A percentile compares a stretch with the other conserved stretches of the same genome.
Conservation (phyloP, 106 monocot genomes). For the Iris macrosiphon region DNA sequence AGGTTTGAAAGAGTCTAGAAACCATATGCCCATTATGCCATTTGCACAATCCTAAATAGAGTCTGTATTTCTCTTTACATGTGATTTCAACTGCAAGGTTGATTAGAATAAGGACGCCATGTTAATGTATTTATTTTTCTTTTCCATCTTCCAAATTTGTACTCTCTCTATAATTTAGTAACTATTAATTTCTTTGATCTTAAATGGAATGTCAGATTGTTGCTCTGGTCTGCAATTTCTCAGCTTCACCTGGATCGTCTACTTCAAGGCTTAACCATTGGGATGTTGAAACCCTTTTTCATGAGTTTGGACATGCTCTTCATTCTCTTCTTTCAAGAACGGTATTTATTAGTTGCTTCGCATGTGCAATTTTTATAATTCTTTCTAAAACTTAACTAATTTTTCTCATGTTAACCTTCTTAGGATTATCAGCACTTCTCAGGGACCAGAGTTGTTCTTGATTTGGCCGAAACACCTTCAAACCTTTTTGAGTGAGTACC, state of each 20-base stretch:
- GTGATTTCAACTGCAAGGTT: too few relatives aligned
- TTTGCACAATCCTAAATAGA: too few relatives aligned
- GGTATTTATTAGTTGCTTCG: slow-evolving; percentile 30
- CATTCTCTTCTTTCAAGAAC: slow-evolving; percentile 99
- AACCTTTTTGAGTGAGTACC: slow-evolving; percentile 92
- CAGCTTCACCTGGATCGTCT: slow-evolving; percentile 39
- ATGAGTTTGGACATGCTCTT: slow-evolving; percentile 99
- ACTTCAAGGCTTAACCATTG: slow-evolving; percentile 66
- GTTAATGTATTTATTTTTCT: too few relatives aligned
- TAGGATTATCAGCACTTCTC: slow-evolving; percentile 99
- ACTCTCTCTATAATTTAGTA: too few relatives aligned
- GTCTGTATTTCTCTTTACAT: too few relatives aligned
- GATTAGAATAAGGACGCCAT: too few relatives aligned
- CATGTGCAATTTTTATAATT: neutral
- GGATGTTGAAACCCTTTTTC: slow-evolving; percentile 94
- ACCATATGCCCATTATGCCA: too few relatives aligned
- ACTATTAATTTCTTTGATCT: neutral
- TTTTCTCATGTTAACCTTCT: slow-evolving; percentile 13
- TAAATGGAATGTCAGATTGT: slow-evolving; percentile 35
- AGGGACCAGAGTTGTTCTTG: slow-evolving; percentile 88
- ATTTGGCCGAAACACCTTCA: slow-evolving; percentile 92
- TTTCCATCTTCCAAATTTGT: too few relatives aligned
- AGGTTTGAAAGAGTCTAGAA: too few relatives aligned
- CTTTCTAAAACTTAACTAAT: neutral
- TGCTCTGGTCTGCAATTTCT: slow-evolving; percentile 88